Evolutionary conservation across 371 early-diverging fungal genomes (phyloP), one percentile per base, ranked within the genome.

Genomic region (Choanephora cucurbitarum): DNA sequence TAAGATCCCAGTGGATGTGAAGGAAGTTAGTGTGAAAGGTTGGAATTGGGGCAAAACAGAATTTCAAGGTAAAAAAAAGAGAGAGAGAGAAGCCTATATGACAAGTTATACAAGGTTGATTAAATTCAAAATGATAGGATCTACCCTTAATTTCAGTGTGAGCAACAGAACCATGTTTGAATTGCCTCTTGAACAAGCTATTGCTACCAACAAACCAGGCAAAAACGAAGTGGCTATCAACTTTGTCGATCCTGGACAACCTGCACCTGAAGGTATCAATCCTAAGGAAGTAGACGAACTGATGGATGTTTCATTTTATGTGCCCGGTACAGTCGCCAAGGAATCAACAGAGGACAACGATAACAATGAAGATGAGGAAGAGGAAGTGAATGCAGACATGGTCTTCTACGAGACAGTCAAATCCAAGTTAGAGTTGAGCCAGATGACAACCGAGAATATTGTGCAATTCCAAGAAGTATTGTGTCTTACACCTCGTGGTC

Each of bases 11-110:
- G 60, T 97, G 24, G 98, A 98, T 64, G 60, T 74, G 11, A 90
- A 86, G 55, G 97, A 98, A 52, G 64, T 90, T 43, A 90, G 92
- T 52, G 72, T 95, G 9, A 89, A 88, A 50, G 99, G 99, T 32
- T 95, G 93, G 91, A 97, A 97, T 80, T 97, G 98, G 97, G 98
- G 96, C 44, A 85, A 87, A 70, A 82, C 91, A 9, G 94, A 93
- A 46, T 91, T 94, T 59, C 82, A 91, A 75, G 89, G 83, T 80
- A 61, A 58, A 18, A 11, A 32, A 43, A 44, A 9, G 15, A 54
- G 18, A 31, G n/a, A 15, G 5, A 9, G 9, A 15, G 19, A 18
- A 10, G 24, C 24, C 6, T 15, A 10, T 5, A 39, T 41, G 18
- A 11, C n/a, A n/a, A n/a, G n/a, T n/a, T n/a, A n/a, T n/a, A 49